Evolutionary conservation across 306 rosid species (phyloP).

Genomic region (Betula pendula): DNA sequence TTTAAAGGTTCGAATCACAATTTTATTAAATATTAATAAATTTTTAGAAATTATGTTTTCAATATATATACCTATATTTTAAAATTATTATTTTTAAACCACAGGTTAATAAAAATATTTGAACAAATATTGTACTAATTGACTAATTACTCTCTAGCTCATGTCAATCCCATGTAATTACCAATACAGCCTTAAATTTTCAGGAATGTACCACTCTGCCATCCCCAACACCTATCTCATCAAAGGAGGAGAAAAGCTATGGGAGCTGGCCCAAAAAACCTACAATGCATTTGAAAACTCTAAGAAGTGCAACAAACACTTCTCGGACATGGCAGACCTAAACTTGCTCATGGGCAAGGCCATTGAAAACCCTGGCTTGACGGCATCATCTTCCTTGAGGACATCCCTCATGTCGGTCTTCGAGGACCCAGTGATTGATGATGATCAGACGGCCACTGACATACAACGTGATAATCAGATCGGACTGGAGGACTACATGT

Average conservation of each 20-base stretch:
- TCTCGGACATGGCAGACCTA: slow-evolving; percentile 61
- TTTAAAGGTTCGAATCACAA: no score
- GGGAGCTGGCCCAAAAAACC: slow-evolving; percentile 55
- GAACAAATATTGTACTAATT: no score
- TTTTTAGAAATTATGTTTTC: no score
- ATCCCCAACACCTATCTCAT: slow-evolving; percentile 50
- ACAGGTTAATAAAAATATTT: no score
- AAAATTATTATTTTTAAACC: no score
- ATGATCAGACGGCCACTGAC: not conserved
- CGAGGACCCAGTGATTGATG: slow-evolving; percentile 58
- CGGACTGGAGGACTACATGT: slow-evolving; percentile 59
- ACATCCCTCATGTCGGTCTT: slow-evolving; percentile 52
- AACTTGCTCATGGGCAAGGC: slow-evolving; percentile 60
- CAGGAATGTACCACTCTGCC: slow-evolving; percentile 71
- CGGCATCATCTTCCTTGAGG: slow-evolving; percentile 53
- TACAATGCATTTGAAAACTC: slow-evolving; percentile 41
- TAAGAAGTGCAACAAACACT: slow-evolving; percentile 48
- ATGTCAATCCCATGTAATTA: no score
- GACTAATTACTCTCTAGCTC: no score
- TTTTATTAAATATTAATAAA: no score
- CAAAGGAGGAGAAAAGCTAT: slow-evolving; percentile 56
- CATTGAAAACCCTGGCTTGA: slow-evolving; percentile 53
- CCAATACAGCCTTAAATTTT: not conserved
- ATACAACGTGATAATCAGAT: slow-evolving; percentile 11
- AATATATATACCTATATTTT: no score